Conservation (phyloP, 306 rosid species). For the Gynostemma pentaphyllum region DNA sequence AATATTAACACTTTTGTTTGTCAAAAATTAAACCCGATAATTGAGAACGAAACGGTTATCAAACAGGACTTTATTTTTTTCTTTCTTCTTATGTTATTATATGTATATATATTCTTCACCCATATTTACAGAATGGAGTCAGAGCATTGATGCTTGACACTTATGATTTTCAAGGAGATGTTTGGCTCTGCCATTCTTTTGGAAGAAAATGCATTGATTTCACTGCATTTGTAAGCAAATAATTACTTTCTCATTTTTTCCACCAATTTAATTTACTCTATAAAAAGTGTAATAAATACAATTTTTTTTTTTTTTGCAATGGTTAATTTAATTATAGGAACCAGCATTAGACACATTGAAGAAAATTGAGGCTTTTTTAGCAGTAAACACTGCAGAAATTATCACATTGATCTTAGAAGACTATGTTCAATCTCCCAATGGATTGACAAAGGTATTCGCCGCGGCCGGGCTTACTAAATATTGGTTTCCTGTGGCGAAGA, state of each 20-base stretch:
- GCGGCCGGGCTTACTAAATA: constrained; percentile 58
- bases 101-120: background rate
- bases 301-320: too few relatives aligned
- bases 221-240: constrained; percentile 76
- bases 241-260: too few relatives aligned
- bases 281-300: too few relatives aligned
- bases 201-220: constrained; percentile 47
- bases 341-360: constrained; percentile 60
- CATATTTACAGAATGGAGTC: constrained; percentile 55
- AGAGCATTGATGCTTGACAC: constrained; percentile 75
- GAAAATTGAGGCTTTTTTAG: constrained; percentile 61
- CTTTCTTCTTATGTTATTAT: background rate
- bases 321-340: too few relatives aligned
- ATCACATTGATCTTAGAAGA: constrained; percentile 86
- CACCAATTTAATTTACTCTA: background rate
- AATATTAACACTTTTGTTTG: too few relatives aligned
- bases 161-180: constrained; percentile 62
- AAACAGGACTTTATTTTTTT: too few relatives aligned
- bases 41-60: too few relatives aligned
- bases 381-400: constrained; percentile 58
- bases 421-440: constrained; percentile 67
- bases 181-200: constrained; percentile 90
- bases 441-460: constrained; percentile 60
- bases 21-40: too few relatives aligned
- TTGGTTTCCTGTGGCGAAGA: constrained; percentile 63